These are phyloP conservation scores for Aspergillus hiratsukae DNA, from an alignment of 2,329 filamentous ascomycete genomes.

Conservation along the genomic window DNA sequence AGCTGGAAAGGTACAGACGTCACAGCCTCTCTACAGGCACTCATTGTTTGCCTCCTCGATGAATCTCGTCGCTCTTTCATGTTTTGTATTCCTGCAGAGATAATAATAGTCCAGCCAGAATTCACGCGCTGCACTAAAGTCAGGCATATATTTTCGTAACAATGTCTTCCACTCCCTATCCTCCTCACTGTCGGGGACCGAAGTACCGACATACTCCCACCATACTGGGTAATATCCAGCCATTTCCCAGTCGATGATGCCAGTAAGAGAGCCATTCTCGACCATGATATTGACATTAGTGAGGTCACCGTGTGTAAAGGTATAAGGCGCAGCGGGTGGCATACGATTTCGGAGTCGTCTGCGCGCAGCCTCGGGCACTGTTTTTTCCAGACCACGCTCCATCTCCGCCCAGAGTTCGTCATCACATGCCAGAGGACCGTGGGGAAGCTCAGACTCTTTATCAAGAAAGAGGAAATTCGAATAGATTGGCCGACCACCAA, in stretches of 20 bases:
- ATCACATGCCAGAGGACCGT: constrained; percentile 11
- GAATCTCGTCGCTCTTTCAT: constrained; percentile 1
- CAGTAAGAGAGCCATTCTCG: constrained; percentile 31
- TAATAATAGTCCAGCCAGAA: constrained; percentile 18
- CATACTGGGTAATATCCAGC: constrained; percentile 38
- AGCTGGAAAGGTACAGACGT: no score
- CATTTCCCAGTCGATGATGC: constrained; percentile 40
- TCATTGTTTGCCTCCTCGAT: neutral
- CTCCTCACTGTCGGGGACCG: constrained; percentile 13
- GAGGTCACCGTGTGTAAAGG: constrained; percentile 40
- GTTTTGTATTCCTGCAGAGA: constrained; percentile 6
- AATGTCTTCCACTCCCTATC: constrained; percentile 17
- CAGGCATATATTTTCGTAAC: constrained; percentile 15
- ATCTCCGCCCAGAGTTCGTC: constrained; percentile 11
- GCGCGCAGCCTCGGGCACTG: neutral
- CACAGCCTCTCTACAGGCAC: no score
- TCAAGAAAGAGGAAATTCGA: constrained; percentile 10
- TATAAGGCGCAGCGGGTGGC: constrained; percentile 23
- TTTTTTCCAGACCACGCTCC: constrained; percentile 5
- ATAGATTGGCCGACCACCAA: constrained; percentile 9
- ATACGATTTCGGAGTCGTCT: constrained; percentile 11
- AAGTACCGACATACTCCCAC: constrained; percentile 26
- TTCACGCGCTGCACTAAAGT: constrained; percentile 14
- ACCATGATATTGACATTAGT: constrained; percentile 38
- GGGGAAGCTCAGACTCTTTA: neutral